These are phyloP conservation scores for Starmerella etchellsii DNA, from an alignment of 805 yeast species.

Conservation along the genomic window DNA sequence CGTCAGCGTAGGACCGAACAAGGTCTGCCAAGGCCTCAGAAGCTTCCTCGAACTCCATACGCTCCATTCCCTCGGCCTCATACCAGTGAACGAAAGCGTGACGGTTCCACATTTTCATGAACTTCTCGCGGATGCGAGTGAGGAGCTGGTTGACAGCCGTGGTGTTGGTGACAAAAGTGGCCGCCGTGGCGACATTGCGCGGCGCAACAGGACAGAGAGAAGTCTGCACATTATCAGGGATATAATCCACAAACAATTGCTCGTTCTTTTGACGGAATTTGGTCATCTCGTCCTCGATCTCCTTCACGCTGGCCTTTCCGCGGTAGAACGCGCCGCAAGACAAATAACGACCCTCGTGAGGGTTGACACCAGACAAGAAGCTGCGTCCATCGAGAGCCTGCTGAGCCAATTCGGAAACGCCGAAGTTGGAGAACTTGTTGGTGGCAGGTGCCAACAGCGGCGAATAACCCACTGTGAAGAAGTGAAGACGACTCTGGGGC, in stretches of 20 bases:
- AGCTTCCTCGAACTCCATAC: constrained; percentile 86
- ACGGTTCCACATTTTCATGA: constrained; percentile 83
- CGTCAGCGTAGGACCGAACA: constrained; percentile 82
- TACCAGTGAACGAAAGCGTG: constrained; percentile 96
- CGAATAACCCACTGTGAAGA: constrained; percentile 91
- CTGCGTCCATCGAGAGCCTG: constrained; percentile 85
- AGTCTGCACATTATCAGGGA: constrained; percentile 88
- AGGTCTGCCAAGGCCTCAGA: constrained; percentile 82
- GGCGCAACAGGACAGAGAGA: constrained; percentile 90
- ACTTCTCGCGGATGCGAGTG: constrained; percentile 79
- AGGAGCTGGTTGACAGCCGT: constrained; percentile 86
- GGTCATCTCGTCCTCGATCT: constrained; percentile 88
- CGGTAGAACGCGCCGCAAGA: constrained; percentile 91
- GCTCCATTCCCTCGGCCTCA: constrained; percentile 93
- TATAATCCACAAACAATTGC: constrained; percentile 85
- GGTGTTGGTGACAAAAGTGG: constrained; percentile 86
- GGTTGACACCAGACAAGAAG: constrained; percentile 94
- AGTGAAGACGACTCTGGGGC: constrained; percentile 90
- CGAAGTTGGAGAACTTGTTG: constrained; percentile 66
- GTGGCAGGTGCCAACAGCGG: constrained; percentile 76
- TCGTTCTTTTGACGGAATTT: constrained; percentile 71
- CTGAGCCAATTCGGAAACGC: constrained; percentile 85
- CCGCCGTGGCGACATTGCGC: constrained; percentile 71
- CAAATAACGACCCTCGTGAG: constrained; percentile 78
- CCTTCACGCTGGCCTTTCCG: constrained; percentile 84